phyloP scores from a whole-genome alignment of 1,284 basidiomycete species.

The Apiotrichum brassicae region DNA sequence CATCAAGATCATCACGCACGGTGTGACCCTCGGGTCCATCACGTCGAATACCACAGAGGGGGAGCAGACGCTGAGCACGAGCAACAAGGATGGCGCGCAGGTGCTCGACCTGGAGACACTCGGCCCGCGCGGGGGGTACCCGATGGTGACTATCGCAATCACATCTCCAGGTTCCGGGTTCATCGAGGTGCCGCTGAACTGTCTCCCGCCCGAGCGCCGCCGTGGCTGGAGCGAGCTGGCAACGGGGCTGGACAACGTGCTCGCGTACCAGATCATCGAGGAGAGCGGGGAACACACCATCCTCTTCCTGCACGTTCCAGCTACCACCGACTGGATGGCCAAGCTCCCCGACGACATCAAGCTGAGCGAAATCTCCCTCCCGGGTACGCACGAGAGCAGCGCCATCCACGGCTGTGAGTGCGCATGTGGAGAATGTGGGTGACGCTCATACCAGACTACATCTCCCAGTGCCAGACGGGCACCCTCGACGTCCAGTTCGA shows the following conservation, averaged over 20 bases:
- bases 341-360: constrained; percentile 58
- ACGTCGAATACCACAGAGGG: neutral
- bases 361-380: constrained; percentile 64
- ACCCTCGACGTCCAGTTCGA: constrained; percentile 36
- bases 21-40: neutral
- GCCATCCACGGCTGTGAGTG: constrained; percentile 35
- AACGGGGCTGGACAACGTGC: neutral
- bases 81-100: neutral
- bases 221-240: constrained; percentile 11
- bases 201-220: constrained; percentile 5
- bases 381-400: constrained; percentile 53
- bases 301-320: constrained; percentile 16
- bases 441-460: constrained; percentile 22
- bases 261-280: constrained; percentile 7
- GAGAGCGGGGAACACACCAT: constrained; percentile 8
- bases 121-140: constrained; percentile 11
- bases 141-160: constrained; percentile 2
- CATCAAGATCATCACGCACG: constrained; percentile 1
- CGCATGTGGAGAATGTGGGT: neutral
- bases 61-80: neutral
- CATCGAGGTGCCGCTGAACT: constrained; percentile 2
- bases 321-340: constrained; percentile 26
- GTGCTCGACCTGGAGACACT: constrained; percentile 2
- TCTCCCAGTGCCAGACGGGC: constrained; percentile 45
- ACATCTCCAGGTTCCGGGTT: neutral